Evolutionary conservation across 2,329 filamentous ascomycete genomes (phyloP), one percentile per base, ranked within the genome.

Genomic region (Venturia carpophila): DNA sequence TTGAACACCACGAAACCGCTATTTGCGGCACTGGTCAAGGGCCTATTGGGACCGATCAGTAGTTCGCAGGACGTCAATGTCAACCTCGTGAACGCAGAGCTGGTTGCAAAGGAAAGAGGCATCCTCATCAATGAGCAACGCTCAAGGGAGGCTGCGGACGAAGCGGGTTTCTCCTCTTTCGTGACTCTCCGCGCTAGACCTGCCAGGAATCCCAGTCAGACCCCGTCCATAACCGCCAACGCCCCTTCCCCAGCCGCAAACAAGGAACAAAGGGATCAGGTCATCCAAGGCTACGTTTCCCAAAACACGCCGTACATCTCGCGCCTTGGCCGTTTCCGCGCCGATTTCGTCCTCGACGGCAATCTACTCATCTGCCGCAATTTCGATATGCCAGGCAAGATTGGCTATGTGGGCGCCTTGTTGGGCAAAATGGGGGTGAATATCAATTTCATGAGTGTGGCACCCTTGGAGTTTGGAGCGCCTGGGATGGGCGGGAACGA

Each of bases 301-400:
- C 86, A 84, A 39, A 83, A 85, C 67, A 79, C 79, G 13, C 79
- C 86, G 11, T 89, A 86, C 74, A 92, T 94, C 70, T 88, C 85
- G 37, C 84, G 88, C 34, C 77, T 94, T 10, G 89, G 86, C 70
- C 83, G 87, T 0, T 94, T 93, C 77, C 84, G 83, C 47, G 88
- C 88, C 0, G 85, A 84, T 5, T 93, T 94, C 69, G 80, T 84
- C 13, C 89, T 90, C 0, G 83, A 88, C 66, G 90, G 90, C 0
- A 90, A 85, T 0, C 74, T 93, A 66, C 79, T 92, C n/a, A 87
- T 93, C 66, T 83, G 91, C 70, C 84, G 91, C 71, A 93, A 93
- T 76, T 92, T 90, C 71, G 90, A 94, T 71, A 83, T 87, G 68
- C 89, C 89, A 0, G 90, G 90, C 13, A 92, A 92, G 79, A 93